phyloP scores from a whole-genome alignment of 1,139 yeast species.

The Nakaseomyces sp. region DNA sequence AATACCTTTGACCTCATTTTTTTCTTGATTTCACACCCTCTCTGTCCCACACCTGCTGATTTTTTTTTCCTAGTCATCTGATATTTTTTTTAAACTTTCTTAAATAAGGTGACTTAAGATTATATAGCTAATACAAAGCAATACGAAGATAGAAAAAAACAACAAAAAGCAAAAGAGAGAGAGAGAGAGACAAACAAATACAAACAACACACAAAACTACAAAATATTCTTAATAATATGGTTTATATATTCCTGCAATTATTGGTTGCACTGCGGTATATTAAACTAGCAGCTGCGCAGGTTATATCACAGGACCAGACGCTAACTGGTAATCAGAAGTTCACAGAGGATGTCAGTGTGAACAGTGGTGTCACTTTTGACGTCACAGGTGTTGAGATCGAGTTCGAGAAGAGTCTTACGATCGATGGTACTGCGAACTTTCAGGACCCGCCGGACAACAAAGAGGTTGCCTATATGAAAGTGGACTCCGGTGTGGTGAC shows the following conservation, averaged over 20 bases:
- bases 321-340: neutral
- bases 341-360: neutral
- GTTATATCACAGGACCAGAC: neutral
- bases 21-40: no score
- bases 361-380: neutral
- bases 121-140: no score
- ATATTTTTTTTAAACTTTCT: no score
- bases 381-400: neutral
- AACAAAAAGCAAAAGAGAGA: no score
- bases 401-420: neutral
- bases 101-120: no score
- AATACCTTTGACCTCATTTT: no score
- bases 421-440: neutral
- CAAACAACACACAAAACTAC: no score
- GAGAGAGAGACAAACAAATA: no score
- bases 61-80: no score
- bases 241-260: neutral
- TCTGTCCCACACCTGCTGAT: no score
- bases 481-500: neutral
- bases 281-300: neutral
- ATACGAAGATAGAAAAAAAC: no score
- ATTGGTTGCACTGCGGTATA: neutral
- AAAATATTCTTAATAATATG: no score
- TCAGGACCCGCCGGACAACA: neutral
- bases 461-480: neutral